These are phyloP conservation scores for Pyrenula aspistea DNA, from an alignment of 495 filamentous ascomycete species.

Conservation along the genomic window DNA sequence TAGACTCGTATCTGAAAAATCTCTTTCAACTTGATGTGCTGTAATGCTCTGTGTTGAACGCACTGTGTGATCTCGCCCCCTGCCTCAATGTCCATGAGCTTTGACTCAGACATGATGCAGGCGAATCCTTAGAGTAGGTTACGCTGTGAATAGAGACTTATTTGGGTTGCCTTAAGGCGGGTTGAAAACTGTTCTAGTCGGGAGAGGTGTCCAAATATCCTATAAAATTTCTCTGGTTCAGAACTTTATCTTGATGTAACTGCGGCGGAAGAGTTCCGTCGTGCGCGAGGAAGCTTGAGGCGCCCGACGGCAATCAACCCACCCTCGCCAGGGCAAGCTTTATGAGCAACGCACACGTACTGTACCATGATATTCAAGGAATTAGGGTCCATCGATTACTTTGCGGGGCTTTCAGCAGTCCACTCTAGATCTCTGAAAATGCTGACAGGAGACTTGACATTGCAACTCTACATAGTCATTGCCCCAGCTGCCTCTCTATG, in stretches of 20 bases:
- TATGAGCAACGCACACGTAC: no score
- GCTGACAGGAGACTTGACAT: no score
- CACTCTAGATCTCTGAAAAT: no score
- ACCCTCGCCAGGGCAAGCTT: no score
- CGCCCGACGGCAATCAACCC: no score
- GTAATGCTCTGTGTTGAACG: slow-evolving; percentile 3
- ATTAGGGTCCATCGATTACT: no score
- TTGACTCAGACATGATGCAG: slow-evolving; percentile 3
- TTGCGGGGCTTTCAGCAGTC: no score
- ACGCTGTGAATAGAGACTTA: background rate
- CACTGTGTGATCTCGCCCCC: slow-evolving; percentile 56
- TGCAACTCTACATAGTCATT: no score
- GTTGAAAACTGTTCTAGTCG: background rate
- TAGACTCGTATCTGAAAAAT: slow-evolving; percentile 50
- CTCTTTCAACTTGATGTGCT: background rate
- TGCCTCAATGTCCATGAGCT: slow-evolving; percentile 46
- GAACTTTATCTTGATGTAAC: background rate
- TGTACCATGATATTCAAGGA: no score
- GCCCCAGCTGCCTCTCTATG: no score
- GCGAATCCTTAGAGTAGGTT: background rate
- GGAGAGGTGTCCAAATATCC: background rate
- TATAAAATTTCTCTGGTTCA: background rate
- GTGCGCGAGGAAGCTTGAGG: background rate
- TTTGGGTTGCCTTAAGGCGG: background rate
- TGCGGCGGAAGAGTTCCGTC: background rate